Evolutionary conservation across 495 filamentous ascomycete genomes (phyloP).

Genomic region (Trichoderma erinaceum): DNA sequence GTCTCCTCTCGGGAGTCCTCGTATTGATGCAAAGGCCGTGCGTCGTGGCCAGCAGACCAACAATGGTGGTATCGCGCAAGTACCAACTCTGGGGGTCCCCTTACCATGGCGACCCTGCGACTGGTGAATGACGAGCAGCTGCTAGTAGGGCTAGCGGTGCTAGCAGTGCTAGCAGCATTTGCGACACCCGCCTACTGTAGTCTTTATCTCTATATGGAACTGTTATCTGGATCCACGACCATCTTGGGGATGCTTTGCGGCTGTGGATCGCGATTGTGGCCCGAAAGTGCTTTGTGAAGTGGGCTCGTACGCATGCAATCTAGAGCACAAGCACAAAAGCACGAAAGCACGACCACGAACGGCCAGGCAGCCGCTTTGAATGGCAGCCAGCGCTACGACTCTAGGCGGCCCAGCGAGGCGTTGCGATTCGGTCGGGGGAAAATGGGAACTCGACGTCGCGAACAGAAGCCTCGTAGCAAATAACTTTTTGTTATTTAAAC

Average conservation of each 20-base stretch:
- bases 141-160: too few species aligned
- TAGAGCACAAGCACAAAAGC: background rate
- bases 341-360: background rate
- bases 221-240: background rate
- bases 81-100: too few species aligned
- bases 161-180: too few species aligned
- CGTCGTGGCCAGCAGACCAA: background rate
- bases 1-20: background rate
- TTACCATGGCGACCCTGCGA: too few species aligned
- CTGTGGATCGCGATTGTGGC: constrained; percentile 12
- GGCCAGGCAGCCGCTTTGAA: background rate
- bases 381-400: constrained; percentile 5
- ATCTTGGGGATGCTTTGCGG: constrained; percentile 10
- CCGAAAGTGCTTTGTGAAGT: background rate
- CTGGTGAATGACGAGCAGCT: too few species aligned
- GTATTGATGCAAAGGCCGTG: background rate
- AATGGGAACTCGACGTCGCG: background rate
- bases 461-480: background rate
- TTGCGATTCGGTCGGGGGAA: background rate
- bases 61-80: background rate
- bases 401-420: background rate
- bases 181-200: too few species aligned
- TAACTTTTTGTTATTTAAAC: background rate
- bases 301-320: background rate
- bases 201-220: background rate